phyloP scores from a whole-genome alignment of 2,329 filamentous ascomycete genomes.

The Pseudogymnoascus sp. region DNA sequence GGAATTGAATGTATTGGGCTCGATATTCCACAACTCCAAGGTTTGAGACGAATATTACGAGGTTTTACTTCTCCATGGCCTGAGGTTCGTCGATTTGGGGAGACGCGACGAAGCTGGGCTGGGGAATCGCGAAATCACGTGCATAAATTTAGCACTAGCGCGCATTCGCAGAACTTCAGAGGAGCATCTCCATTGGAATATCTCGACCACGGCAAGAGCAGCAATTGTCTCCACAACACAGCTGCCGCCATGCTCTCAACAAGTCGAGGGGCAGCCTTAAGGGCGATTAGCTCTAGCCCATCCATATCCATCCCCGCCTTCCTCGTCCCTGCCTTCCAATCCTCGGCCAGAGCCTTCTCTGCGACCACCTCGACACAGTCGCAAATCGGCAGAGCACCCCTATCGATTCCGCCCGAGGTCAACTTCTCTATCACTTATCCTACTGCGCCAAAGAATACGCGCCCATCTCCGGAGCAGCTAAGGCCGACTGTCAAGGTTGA shows the following conservation, averaged over 20 bases:
- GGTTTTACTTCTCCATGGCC: neutral
- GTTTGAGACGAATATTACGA: neutral
- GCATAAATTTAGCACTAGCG: neutral
- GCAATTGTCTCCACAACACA: slow-evolving; percentile 5
- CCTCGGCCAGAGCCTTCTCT: slow-evolving; percentile 54
- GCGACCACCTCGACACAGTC: slow-evolving; percentile 58
- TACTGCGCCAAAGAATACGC: slow-evolving; percentile 14
- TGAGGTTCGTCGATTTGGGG: neutral
- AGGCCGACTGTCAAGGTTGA: slow-evolving; percentile 65
- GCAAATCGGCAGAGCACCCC: slow-evolving; percentile 75
- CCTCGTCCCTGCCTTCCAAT: slow-evolving; percentile 62
- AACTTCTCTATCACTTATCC: slow-evolving; percentile 63
- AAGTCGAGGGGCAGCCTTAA: slow-evolving; percentile 51
- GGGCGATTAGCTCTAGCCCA: slow-evolving; percentile 41
- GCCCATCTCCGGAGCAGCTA: slow-evolving; percentile 38
- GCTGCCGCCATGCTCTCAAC: slow-evolving; percentile 53
- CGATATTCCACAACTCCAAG: neutral
- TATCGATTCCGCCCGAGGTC: slow-evolving; percentile 78
- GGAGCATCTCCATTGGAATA: slow-evolving; percentile 6
- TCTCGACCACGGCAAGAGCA: slow-evolving; percentile 6
- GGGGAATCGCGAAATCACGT: neutral
- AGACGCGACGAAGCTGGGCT: neutral
- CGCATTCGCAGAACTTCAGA: neutral
- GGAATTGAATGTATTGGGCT: neutral
- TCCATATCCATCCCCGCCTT: slow-evolving; percentile 57